phyloP scores from a whole-genome alignment of 1,284 basidiomycete species.

The Fomitopsis pinicola region DNA sequence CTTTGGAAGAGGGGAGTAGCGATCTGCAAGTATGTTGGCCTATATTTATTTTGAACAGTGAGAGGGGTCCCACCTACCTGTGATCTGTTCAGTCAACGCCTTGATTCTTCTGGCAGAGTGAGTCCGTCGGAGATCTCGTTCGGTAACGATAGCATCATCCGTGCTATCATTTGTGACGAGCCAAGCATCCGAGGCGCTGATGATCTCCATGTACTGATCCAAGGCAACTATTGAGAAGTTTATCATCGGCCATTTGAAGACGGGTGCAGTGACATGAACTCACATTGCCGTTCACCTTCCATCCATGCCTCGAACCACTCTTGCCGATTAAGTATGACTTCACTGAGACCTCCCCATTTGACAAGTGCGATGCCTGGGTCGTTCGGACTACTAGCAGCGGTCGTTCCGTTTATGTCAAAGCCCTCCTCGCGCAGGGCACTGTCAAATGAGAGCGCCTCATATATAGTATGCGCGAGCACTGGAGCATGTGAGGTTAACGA shows the following conservation, averaged over 20 bases:
- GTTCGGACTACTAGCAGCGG: conserved; percentile 19
- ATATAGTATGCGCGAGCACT: conserved; percentile 91
- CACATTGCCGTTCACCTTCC: conserved; percentile 81
- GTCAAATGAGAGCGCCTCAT: conserved; percentile 89
- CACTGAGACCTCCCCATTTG: conserved; percentile 75
- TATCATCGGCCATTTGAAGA: background rate
- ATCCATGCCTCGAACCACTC: conserved; percentile 94
- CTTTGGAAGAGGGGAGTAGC: conserved; percentile 83
- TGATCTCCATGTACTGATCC: conserved; percentile 78
- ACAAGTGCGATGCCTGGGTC: conserved; percentile 20
- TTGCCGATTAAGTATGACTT: conserved; percentile 75
- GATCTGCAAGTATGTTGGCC: conserved; percentile 47
- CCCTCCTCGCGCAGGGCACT: conserved; percentile 74
- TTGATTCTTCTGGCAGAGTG: conserved; percentile 79
- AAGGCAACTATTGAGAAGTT: conserved; percentile 55
- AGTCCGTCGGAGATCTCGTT: conserved; percentile 59
- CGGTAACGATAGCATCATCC: conserved; percentile 30
- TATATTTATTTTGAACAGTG: background rate
- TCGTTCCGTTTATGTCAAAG: conserved; percentile 57
- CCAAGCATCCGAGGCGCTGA: conserved; percentile 84
- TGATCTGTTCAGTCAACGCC: conserved; percentile 84
- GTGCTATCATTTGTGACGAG: conserved; percentile 69
- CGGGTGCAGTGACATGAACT: conserved; percentile 26
- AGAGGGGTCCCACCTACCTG: conserved; percentile 44
- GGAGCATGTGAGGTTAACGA: conserved; percentile 75